phyloP scores from a whole-genome alignment of 257 asterid species.

The Plantago ovata region DNA sequence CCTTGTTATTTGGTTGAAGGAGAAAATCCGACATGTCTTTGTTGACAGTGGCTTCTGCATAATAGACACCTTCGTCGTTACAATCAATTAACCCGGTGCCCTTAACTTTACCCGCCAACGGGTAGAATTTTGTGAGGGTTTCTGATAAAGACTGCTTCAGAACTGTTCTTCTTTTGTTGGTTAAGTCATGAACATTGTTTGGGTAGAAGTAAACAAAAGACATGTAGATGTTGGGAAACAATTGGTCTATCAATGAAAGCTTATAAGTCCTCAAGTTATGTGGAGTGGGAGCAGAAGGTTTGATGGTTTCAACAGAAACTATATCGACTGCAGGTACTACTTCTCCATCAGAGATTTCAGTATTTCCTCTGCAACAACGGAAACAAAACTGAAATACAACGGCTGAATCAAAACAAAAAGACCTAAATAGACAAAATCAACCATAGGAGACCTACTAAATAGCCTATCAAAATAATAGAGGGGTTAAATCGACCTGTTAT shows the following conservation, averaged over 20 bases:
- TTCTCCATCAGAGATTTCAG: no score
- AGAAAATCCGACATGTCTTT: neutral
- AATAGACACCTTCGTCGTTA: neutral
- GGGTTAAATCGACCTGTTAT: no score
- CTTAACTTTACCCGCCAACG: neutral
- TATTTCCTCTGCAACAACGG: no score
- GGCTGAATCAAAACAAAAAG: no score
- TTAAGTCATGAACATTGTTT: no score
- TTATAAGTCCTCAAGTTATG: neutral
- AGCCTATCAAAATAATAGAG: no score
- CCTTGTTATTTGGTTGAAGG: neutral
- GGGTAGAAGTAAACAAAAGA: neutral
- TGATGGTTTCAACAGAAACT: neutral
- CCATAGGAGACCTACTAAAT: no score
- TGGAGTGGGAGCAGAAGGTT: neutral
- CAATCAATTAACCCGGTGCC: neutral
- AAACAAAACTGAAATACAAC: no score
- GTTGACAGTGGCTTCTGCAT: neutral
- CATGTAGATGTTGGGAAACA: neutral
- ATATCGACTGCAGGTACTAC: no score
- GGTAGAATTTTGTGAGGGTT: neutral
- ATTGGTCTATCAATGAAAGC: neutral
- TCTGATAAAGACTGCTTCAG: neutral
- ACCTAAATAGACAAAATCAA: no score
- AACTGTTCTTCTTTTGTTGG: neutral